These are phyloP conservation scores for Ploettnerulaceae sp. DNA, from an alignment of 2,329 filamentous ascomycete species.

Conservation along the genomic window DNA sequence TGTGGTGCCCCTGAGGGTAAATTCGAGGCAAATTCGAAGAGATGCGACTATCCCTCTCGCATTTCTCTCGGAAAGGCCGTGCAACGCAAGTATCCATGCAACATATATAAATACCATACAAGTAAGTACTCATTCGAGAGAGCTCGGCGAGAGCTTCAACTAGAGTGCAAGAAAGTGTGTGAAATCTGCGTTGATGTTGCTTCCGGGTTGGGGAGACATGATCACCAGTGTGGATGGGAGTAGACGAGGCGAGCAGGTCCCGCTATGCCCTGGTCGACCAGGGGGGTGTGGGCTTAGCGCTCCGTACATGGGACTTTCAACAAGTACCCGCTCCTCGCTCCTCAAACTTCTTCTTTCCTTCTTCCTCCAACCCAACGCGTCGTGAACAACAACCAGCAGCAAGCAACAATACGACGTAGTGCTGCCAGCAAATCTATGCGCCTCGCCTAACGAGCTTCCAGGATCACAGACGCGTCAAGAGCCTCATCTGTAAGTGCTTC, in stretches of 20 bases:
- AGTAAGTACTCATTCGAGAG: conserved; percentile 39
- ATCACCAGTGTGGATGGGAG: conserved; percentile 25
- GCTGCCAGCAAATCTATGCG: conserved; percentile 33
- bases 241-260: conserved; percentile 4
- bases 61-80: neutral
- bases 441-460: conserved; percentile 19
- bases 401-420: conserved; percentile 25
- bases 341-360: conserved; percentile 32
- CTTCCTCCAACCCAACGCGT: conserved; percentile 25
- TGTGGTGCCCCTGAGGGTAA: conserved; percentile 2
- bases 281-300: no score
- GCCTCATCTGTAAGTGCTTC: conserved; percentile 26
- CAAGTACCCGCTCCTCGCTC: conserved; percentile 31
- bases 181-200: conserved; percentile 32
- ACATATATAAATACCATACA: conserved; percentile 4
- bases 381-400: conserved; percentile 24
- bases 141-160: conserved; percentile 45
- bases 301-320: conserved; percentile 4
- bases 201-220: conserved; percentile 12
- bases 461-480: conserved; percentile 29
- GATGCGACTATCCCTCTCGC: conserved; percentile 2
- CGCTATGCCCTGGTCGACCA: conserved; percentile 7
- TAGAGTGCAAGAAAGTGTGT: conserved; percentile 61
- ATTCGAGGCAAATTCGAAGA: conserved; percentile 4
- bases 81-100: neutral